Conservation (phyloP, 441 rosid genomes). For the Raphanus hybrid region DNA sequence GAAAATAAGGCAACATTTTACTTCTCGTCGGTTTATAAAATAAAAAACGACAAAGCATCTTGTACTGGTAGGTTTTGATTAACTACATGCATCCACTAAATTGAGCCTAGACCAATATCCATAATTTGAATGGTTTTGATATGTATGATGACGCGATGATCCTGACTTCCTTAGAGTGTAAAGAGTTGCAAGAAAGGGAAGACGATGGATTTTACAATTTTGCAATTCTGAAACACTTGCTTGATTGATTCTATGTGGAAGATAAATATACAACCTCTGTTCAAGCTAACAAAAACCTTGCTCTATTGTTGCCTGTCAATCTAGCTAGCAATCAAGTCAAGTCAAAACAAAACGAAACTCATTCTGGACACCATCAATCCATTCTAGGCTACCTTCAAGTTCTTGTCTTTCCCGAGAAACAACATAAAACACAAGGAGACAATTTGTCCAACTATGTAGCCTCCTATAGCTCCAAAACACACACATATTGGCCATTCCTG, state of each 20-base stretch:
- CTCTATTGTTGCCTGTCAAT: conserved; percentile 9
- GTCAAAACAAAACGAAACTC: conserved; percentile 6
- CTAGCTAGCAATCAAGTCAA: conserved; percentile 23
- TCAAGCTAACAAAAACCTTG: conserved; percentile 18
- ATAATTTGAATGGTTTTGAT: background rate
- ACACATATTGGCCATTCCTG: conserved; percentile 57
- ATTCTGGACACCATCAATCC: conserved; percentile 1
- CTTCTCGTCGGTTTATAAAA: background rate
- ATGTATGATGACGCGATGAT: no score
- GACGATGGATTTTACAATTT: background rate
- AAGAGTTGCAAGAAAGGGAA: background rate
- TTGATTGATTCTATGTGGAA: background rate
- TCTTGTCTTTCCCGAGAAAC: conserved; percentile 29
- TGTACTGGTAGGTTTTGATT: no score
- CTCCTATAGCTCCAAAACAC: conserved; percentile 71
- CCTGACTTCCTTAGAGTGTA: background rate
- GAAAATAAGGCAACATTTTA: no score
- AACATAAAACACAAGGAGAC: conserved; percentile 53
- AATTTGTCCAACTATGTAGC: conserved; percentile 59
- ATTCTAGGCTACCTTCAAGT: conserved; percentile 36
- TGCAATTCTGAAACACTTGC: conserved; percentile 15
- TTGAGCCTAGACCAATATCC: background rate
- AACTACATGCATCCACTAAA: no score
- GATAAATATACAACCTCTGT: background rate
- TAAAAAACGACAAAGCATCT: background rate